Conservation (phyloP, 768 basidiomycete species). For the Fibroporia radiculosa region DNA sequence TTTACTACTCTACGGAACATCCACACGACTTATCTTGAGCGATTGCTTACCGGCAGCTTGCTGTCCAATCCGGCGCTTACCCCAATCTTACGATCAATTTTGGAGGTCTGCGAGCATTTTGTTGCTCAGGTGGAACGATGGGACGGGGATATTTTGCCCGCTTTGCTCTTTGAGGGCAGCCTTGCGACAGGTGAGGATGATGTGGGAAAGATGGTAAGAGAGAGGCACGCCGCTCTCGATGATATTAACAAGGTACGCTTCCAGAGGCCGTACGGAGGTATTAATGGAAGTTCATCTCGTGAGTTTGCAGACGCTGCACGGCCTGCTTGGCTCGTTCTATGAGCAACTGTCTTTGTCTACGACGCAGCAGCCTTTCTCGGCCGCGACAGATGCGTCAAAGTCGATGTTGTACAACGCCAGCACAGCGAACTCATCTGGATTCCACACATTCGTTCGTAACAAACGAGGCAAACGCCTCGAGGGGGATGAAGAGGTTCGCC, state of each 20-base stretch:
- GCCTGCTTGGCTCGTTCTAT: conserved; percentile 68
- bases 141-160: conserved; percentile 87
- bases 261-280: not conserved
- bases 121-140: conserved; percentile 86
- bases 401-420: conserved; percentile 54
- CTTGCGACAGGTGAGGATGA: conserved; percentile 44
- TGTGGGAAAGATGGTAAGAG: conserved; percentile 67
- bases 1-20: conserved; percentile 81
- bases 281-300: not conserved
- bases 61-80: conserved; percentile 60
- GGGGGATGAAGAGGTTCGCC: conserved; percentile 58
- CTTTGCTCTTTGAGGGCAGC: conserved; percentile 75
- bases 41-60: conserved; percentile 72
- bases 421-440: conserved; percentile 38
- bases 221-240: conserved; percentile 57
- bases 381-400: conserved; percentile 61
- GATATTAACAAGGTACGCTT: conserved; percentile 69
- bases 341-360: conserved; percentile 71
- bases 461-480: conserved; percentile 45
- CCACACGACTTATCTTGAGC: conserved; percentile 74
- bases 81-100: conserved; percentile 56
- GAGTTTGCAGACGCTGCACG: conserved; percentile 51
- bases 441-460: conserved; percentile 43
- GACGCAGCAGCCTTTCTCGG: conserved; percentile 62
- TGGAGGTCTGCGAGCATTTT: conserved; percentile 81